Conservation (phyloP, 2,329 filamentous ascomycete species). For the Colletotrichum lentis region DNA sequence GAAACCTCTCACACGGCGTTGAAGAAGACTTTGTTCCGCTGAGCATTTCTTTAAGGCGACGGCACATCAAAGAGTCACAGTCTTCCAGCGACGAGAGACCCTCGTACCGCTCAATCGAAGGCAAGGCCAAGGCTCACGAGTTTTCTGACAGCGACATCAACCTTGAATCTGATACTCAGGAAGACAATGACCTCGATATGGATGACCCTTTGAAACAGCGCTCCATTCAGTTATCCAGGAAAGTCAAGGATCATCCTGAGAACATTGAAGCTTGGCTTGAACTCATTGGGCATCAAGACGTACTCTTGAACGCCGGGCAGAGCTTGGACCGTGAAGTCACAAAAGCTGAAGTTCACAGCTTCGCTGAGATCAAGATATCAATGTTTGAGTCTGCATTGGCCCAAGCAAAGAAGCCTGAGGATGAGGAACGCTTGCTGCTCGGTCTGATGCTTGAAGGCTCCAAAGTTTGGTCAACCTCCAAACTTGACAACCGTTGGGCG, state of each 20-base stretch:
- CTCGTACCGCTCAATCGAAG: conserved; percentile 72
- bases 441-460: conserved; percentile 77
- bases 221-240: conserved; percentile 69
- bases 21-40: conserved; percentile 61
- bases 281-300: conserved; percentile 81
- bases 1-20: conserved; percentile 39
- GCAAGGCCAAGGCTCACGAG: conserved; percentile 63
- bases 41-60: conserved; percentile 15
- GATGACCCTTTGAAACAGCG: conserved; percentile 60
- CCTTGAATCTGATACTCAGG: conserved; percentile 56
- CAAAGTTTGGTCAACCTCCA: conserved; percentile 69
- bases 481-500: conserved; percentile 34
- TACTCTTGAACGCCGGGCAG: conserved; percentile 63
- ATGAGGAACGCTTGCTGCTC: conserved; percentile 68
- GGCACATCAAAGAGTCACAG: conserved; percentile 54
- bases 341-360: conserved; percentile 69
- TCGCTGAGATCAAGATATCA: conserved; percentile 81
- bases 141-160: conserved; percentile 60
- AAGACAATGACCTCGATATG: conserved; percentile 45
- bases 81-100: conserved; percentile 55
- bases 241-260: conserved; percentile 70
- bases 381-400: conserved; percentile 80
- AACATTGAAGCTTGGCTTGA: conserved; percentile 78
- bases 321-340: conserved; percentile 56
- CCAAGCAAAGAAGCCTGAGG: conserved; percentile 56